Evolutionary conservation across 148 eudicot genomes (phyloP), one percentile per base, ranked within the genome.

Genomic region (Linanthus parryae): DNA sequence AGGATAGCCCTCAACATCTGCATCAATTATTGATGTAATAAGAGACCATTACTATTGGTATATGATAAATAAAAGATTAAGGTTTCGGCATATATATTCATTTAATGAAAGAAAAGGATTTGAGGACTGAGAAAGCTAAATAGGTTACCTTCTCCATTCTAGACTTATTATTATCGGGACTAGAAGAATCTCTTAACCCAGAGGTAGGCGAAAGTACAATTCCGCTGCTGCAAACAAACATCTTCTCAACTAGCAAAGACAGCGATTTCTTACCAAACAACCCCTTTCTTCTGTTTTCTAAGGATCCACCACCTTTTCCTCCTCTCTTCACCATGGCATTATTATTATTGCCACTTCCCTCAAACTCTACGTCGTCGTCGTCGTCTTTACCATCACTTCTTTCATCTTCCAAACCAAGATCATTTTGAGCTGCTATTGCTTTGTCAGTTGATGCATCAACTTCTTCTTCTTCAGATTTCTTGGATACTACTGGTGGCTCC

Each of bases 101-200:
- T 44, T 44, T 44, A 1, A 2, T 18, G 13, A 1, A 44, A 11
- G 26, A 31, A 5, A 28, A 22, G 28, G 22, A n/a, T n/a, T n/a
- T n/a, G n/a, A n/a, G n/a, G n/a, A n/a, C n/a, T n/a, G n/a, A n/a
- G n/a, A n/a, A n/a, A n/a, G n/a, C n/a, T n/a, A n/a, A n/a, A n/a
- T n/a, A n/a, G 14, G 42, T 17, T 61, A 88, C 96, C 95, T 89
- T 89, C 50, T 76, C 78, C 56, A 85, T 57, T 62, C 69, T 89
- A 38, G 91, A 67, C 45, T 62, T 58, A n/a, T n/a, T n/a, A n/a
- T n/a, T n/a, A 3, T 73, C 78, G 18, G 68, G 67, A 56, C 62
- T 47, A 4, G 82, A n/a, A n/a, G n/a, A 77, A 77, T 82, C 85
- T 64, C 67, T 69, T 39, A 77, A 52, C 29, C 70, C 67, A n/a